These are phyloP conservation scores for Mesembryanthemum crystallinum DNA, from an alignment of 148 eudicot species.

Conservation along the genomic window DNA sequence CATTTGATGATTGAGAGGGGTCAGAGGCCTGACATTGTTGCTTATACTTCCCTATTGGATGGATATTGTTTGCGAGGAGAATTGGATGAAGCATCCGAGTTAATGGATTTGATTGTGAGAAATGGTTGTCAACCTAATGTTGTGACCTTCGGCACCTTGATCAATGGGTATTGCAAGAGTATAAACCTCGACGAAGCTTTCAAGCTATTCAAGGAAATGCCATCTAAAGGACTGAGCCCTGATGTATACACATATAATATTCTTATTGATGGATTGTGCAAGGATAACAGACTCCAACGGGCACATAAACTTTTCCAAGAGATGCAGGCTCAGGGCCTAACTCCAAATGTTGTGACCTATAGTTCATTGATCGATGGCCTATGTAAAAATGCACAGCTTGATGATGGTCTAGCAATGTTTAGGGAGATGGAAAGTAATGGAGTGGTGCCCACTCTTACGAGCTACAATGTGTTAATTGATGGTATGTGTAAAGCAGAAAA, in stretches of 20 bases:
- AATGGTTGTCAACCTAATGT: not conserved
- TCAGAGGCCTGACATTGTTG: not conserved
- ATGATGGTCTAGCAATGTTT: constrained; percentile 4
- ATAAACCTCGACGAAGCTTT: not conserved
- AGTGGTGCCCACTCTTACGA: not conserved
- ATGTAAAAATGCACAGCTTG: not conserved
- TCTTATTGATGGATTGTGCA: constrained; percentile 6
- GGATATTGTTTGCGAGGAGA: constrained; percentile 25
- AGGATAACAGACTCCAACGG: not conserved
- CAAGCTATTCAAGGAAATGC: not conserved
- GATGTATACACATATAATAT: not conserved
- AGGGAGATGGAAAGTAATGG: constrained; percentile 5
- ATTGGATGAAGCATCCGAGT: not conserved
- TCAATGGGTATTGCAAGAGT: not conserved
- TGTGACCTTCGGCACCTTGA: not conserved
- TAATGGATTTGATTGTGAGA: not conserved
- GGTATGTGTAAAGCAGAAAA: not conserved
- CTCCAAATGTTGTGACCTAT: constrained; percentile 1
- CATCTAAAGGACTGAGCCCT: not conserved
- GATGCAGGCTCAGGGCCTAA: constrained; percentile 6
- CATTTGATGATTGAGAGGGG: constrained; percentile 1
- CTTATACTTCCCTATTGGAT: constrained; percentile 21
- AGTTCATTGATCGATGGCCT: not conserved
- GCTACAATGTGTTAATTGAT: constrained; percentile 10
- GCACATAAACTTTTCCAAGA: not conserved